Evolutionary conservation across 208 protist species (phyloP), one percentile per base, ranked within the genome.

Genomic region (Balamuthia mandrillaris): DNA sequence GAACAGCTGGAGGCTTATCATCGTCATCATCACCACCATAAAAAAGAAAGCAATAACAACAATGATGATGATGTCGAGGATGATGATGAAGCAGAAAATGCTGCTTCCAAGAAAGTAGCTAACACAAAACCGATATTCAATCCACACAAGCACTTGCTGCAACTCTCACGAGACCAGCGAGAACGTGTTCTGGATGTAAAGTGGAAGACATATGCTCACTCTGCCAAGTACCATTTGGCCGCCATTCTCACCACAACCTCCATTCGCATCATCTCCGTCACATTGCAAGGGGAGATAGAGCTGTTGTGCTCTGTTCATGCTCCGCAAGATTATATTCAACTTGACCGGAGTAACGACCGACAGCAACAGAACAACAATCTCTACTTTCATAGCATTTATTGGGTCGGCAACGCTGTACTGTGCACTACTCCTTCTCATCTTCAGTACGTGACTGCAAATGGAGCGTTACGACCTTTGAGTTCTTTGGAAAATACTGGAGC

Each of bases 351-450:
- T 6, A 6, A 63, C 56, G 18, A 18, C 24, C 56, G 10, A 18
- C 24, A 21, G 58, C 58, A 31, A 27, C 21, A 4, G 37, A n/a
- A n/a, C n/a, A n/a, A n/a, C n/a, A n/a, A n/a, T n/a, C n/a, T 14
- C 7, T 70, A 24, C 41, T 66, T 21, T 66, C 58, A 77, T 33
- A 79, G 70, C 45, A 31, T 39, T 47, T 79, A 79, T 35, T 79
- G 70, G 70, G 33, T 79, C 45, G 70, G 70, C 7, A 60, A 33
- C 27, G 51, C 70, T 16, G 37, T 79, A 29, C 70, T 79, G 4
- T 79, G 51, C 35, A 58, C 70, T 16, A 79, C 70, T 9, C 70
- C 70, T n/a, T 45, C 42, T 4, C 5, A 35, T 29, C 16, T 79
- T 18, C 42, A 24, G 24, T 79, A 79, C 27, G 27, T 79, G 27